Evolutionary conservation across 2,329 filamentous ascomycete genomes (phyloP), one percentile per base, ranked within the genome.

Genomic region (Ceratocystis papillata): DNA sequence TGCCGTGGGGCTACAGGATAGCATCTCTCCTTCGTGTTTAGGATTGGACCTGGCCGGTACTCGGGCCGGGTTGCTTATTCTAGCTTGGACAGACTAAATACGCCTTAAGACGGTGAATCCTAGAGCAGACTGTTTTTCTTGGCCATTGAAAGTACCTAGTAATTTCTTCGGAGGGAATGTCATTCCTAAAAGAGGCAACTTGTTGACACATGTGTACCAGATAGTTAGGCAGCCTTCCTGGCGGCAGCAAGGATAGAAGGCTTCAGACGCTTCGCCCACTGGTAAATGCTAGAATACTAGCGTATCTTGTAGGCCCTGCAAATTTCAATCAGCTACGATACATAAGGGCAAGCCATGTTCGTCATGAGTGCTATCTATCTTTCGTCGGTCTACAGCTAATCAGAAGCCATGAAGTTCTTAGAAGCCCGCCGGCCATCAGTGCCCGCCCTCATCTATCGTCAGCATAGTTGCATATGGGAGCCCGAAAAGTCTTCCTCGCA

Each of bases 31-130:
- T 33, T 17, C 7, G 28, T 17, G 17, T 30, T n/a, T 59, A 37
- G 33, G 53, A 33, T 59, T 59, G 53, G 15, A 33, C 53, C 33
- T 57, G 53, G 12, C 53, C 25, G 53, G 53, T n/a, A 57, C 53
- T 57, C 25, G 53, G 25, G 28, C 25, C 53, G 53, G 53, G 25
- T n/a, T 59, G 53, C 33, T n/a, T 33, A 59, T 33, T 30, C 25
- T 20, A 6, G 7, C 17, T 8, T 59, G 17, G 53, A 20, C 28
- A 33, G 25, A 30, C 17, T 30, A 59, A 59, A 33, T 37, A 22
- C 3, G 17, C 28, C 17, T 7, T 15, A 25, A 30, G 28, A 59
- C 17, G 2, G 28, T 17, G 17, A 59, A 30, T 59, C 25, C 53
- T 59, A 10, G 5, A 12, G n/a, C 22, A 22, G 48, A 10, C 8